A percentile compares a stretch with the other conserved stretches of the same genome.
These are phyloP conservation scores for Calonectria pseudoreteaudii DNA, from an alignment of 2,329 filamentous ascomycete species.

Conservation along the genomic window DNA sequence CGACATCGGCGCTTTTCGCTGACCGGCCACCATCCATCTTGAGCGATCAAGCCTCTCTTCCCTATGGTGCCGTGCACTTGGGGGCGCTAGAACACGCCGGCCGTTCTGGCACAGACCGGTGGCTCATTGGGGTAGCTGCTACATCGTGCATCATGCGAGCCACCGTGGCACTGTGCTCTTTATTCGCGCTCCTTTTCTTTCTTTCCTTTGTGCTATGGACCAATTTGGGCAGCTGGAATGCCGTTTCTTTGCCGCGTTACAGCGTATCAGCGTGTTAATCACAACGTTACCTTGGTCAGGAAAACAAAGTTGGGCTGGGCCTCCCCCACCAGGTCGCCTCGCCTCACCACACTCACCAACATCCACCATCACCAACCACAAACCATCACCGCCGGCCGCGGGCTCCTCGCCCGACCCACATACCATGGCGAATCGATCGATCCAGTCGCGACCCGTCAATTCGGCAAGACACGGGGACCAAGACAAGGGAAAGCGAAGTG, in stretches of 20 bases:
- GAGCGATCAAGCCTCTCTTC: not conserved
- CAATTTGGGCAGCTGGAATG: not conserved
- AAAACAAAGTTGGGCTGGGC: constrained; percentile 23
- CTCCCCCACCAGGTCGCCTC: constrained; percentile 21
- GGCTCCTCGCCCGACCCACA: constrained; percentile 33
- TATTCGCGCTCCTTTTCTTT: constrained; percentile 10
- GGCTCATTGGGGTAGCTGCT: constrained; percentile 10
- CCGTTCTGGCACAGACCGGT: constrained; percentile 7
- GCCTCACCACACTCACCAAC: constrained; percentile 18
- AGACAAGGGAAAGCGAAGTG: not conserved
- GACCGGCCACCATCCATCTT: not conserved
- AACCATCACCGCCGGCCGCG: constrained; percentile 25
- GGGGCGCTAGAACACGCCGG: constrained; percentile 5
- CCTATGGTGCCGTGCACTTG: not conserved
- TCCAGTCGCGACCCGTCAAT: constrained; percentile 19
- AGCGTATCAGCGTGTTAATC: not conserved
- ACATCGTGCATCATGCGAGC: constrained; percentile 24
- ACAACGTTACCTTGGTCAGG: constrained; percentile 5
- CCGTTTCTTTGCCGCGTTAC: not conserved
- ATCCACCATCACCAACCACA: constrained; percentile 21
- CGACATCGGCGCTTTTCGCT: not conserved
- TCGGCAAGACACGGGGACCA: constrained; percentile 19
- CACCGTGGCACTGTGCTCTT: constrained; percentile 20
- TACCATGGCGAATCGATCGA: constrained; percentile 33
- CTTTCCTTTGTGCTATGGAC: not conserved